Base-by-base conservation (phyloP, 2,329 filamentous ascomycete species). In the Rachicladosporium sp. region DNA sequence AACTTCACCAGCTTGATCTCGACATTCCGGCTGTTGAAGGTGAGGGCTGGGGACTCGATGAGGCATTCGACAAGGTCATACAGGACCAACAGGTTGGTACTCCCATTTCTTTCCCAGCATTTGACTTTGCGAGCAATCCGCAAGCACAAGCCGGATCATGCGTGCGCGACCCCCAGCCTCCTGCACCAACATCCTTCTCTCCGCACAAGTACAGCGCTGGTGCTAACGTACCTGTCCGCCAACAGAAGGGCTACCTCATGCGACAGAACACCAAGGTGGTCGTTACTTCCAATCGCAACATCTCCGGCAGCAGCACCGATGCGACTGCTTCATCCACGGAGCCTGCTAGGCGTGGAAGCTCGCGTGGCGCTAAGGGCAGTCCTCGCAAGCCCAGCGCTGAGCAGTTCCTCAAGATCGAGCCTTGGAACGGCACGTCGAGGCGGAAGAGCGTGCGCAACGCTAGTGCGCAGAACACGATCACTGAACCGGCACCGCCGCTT, bases 231-330 rank as follows among this genome's bases (percentile, higher is more conserved):
- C 50, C 49, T 56, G 54, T 65, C 52, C 69, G 63, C 50, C 71
- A 71, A 77, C 82, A 95, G 88, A 88, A 93, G 68, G 91, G 91
- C 41, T 98, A 98, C 57, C 72, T 96, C 34, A 98, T 96, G 89
- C 80, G 91, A 54, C 89, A 98, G 54, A 98, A 96, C 64, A 96
- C 89, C 3, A 96, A 96, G 62, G 75, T 98, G 39, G 86, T 98
- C 37, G 78, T 93, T 36, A 91, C 91, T n/a, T 93, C 80, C 58
- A 78, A 71, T 56, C 71, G 73, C 34, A 63, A 69, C 36, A 67
- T 70, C 49, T 71, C 70, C 43, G 47, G 47, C 37, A 50, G 53
- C 30, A 54, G 50, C 44, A 46, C 23, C 23, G 23, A 27, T 27
- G 23, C 23, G 23, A 27, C 23, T 27, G 23, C 23, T 27, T 27